Base-by-base conservation (phyloP, 441 rosid genomes). In the Erodium trifolium region DNA sequence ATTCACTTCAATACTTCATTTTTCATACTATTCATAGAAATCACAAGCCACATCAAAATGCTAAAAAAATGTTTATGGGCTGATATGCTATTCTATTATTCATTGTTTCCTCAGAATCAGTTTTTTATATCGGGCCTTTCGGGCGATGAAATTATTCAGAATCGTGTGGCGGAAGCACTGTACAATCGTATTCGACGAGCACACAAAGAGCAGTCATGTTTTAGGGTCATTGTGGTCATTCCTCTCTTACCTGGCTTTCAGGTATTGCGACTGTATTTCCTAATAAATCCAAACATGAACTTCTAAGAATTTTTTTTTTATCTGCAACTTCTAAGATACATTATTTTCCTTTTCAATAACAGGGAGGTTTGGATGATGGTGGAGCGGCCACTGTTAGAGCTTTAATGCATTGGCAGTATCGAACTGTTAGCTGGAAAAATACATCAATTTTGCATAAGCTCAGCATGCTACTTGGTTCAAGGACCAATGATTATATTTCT, bases 361-460 rank as follows among this genome's bases (percentile, higher is more conserved):
- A 96, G 98, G 98, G 99, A 35, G 99, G 99, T 71, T 72, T 93
- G 78, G 98, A 96, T 72, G 99, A 92, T 81, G 82, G 87, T 72
- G 98, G 99, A 67, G 97, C 98, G 18, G 98, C 99, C 70, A 87
- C 98, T 76, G 93, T 95, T 47, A 91, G 98, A 91, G 98, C 99
- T 72, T 91, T 92, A 80, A 89, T 91, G 98, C 98, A 95, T 75
- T 95, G 98, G 98, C 98, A 95, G 82, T 85, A 92, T 80, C 86
- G 98, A 77, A 92, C 98, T 77, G 89, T 95, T 71, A 86, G 86
- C 85, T 80, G 97, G 80, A 96, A 97, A 79, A 95, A 84, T 17
- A 83, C 78, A 77, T 95, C 99, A 34, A 87, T 95, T 76, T 78
- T 95, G 80, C 88, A 91, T 74, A 88, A 88, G 71, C 96, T 95